A percentile compares a stretch with the other conserved stretches of the same genome.
Conservation (phyloP, 495 filamentous ascomycete genomes). For the Trichocladium uniseriatum region DNA sequence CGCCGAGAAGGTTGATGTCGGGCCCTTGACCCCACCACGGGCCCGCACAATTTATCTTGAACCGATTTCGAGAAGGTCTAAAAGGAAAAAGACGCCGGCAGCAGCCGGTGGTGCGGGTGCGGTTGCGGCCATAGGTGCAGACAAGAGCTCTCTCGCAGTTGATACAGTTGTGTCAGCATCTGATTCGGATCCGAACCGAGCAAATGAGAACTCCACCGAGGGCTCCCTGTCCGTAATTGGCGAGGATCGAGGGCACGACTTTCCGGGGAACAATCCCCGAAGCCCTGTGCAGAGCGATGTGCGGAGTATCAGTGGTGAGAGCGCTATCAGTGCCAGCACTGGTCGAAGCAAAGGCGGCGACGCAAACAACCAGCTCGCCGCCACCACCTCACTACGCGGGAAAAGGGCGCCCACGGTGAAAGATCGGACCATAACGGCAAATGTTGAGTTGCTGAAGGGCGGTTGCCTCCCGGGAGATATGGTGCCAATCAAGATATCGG, state of each 20-base stretch:
- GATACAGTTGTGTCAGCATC: conserved; percentile 26
- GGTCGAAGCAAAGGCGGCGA: conserved; percentile 31
- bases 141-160: conserved; percentile 17
- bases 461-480: conserved; percentile 82
- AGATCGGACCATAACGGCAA: conserved; percentile 72
- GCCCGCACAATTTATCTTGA: conserved; percentile 75
- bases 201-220: conserved; percentile 35
- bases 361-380: conserved; percentile 9
- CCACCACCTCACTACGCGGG: conserved; percentile 6
- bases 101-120: no score
- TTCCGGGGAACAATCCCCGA: conserved; percentile 15
- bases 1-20: conserved; percentile 59
- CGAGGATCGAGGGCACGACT: conserved; percentile 27
- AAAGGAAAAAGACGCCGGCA: conserved; percentile 39
- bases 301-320: conserved; percentile 41
- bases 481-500: conserved; percentile 66
- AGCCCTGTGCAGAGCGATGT: conserved; percentile 33
- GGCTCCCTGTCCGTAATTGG: conserved; percentile 31
- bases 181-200: conserved; percentile 32
- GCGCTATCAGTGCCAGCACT: conserved; percentile 34
- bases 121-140: no score
- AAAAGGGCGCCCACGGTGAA: conserved; percentile 18
- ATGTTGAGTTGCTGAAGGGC: conserved; percentile 69
- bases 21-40: conserved; percentile 43
- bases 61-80: conserved; percentile 49